Evolutionary conservation across 2,329 filamentous ascomycete genomes (phyloP), one percentile per base, ranked within the genome.

Genomic region (Fusarium temperatum): DNA sequence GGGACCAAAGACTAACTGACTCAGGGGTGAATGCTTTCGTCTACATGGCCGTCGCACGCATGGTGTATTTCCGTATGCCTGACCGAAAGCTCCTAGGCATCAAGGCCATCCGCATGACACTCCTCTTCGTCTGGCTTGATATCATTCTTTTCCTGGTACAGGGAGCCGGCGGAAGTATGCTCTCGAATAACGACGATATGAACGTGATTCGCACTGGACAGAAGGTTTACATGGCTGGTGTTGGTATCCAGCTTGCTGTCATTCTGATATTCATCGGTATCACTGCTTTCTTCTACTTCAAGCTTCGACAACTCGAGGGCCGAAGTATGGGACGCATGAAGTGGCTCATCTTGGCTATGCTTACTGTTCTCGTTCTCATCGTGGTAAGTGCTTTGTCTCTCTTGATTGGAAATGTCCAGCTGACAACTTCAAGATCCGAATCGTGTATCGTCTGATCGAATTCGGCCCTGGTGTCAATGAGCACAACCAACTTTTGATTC

Each of bases 361-460:
- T 83, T 26, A 71, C 70, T 3, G 81, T 83, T 5, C 68, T 85
- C 32, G 42, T 74, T 10, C 75, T 83, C 22, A 83, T 85, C 48
- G 78, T 82, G 41, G 80, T 84, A 72, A 78, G 81, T 73, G 17
- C 26, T 39, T 35, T 20, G 38, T 41, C 6, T 53, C 10, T 17
- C 22, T 11, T 39, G 35, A 35, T 24, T 14, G 24, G 39, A 35
- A 28, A 14, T 63, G 48, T 32, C 14, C 32, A 63, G 41, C 64
- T 73, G 58, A 73, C 26, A 64, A 57, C 20, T 26, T 22, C 12
- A 57, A 88, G 84, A 78, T 86, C 35, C 87, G 90, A 39, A 91
- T 92, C 77, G 85, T 90, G 71, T 92, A 87, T 80, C 88, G 89
- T 36, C 83, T 92, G 5, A 79, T 84, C 59, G 89, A 92, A 78